phyloP scores from a whole-genome alignment of 441 rosid genomes.

The Croton setiger region DNA sequence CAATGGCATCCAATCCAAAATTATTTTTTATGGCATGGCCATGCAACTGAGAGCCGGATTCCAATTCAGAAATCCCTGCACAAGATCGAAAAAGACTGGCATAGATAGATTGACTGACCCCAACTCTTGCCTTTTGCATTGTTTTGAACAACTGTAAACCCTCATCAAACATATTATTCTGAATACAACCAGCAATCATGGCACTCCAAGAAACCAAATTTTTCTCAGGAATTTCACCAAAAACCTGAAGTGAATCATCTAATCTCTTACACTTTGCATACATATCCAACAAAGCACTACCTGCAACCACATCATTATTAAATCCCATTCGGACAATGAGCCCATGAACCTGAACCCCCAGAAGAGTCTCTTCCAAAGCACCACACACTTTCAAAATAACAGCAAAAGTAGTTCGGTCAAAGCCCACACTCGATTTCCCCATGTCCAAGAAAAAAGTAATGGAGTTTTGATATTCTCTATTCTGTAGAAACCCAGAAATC shows the following conservation, averaged over 20 bases:
- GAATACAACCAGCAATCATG: conserved; percentile 75
- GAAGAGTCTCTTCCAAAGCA: conserved; percentile 30
- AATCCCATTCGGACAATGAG: conserved; percentile 47
- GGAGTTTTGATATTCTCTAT: conserved; percentile 41
- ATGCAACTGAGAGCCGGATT: conserved; percentile 71
- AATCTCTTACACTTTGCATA: conserved; percentile 73
- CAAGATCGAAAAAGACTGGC: conserved; percentile 82
- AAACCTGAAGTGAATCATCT: conserved; percentile 50
- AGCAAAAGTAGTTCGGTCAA: conserved; percentile 60
- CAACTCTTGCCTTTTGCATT: conserved; percentile 51
- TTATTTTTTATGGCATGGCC: conserved; percentile 68
- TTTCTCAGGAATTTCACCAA: conserved; percentile 53
- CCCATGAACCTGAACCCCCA: conserved; percentile 75
- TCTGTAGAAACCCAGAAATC: conserved; percentile 67
- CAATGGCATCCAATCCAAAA: conserved; percentile 62
- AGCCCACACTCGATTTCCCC: conserved; percentile 40
- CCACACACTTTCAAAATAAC: conserved; percentile 58
- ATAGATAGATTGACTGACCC: conserved; percentile 71
- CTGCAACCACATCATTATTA: conserved; percentile 60
- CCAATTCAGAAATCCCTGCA: conserved; percentile 51
- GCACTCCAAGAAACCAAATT: conserved; percentile 90
- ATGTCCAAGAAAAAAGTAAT: conserved; percentile 53
- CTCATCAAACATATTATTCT: conserved; percentile 41
- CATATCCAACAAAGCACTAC: conserved; percentile 83
- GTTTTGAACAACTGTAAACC: conserved; percentile 66